These are phyloP conservation scores for Clavulina sp. DNA, from an alignment of 768 basidiomycete genomes.

Conservation along the genomic window DNA sequence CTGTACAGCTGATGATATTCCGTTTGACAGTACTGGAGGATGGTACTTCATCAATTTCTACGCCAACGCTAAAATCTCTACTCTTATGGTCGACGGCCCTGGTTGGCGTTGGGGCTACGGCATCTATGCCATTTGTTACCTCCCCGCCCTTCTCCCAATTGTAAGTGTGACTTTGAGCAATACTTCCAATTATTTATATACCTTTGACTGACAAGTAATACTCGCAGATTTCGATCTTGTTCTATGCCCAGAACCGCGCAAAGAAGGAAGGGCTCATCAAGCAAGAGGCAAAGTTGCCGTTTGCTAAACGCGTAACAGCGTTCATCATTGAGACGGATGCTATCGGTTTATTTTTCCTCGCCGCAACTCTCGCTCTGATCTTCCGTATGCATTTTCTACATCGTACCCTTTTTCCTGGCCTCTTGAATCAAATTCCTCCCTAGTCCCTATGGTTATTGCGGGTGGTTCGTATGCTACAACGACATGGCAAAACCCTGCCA, in stretches of 20 bases:
- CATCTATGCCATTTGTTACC: conserved; percentile 6
- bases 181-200: too few relatives aligned
- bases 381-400: background rate
- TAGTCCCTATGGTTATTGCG: conserved; percentile 1
- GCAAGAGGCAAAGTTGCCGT: too few relatives aligned
- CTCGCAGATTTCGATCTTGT: too few relatives aligned
- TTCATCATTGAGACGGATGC: conserved; percentile 1
- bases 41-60: conserved; percentile 9
- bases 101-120: conserved; percentile 7
- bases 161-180: background rate
- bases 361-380: conserved; percentile 2
- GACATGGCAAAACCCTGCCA: conserved; percentile 3
- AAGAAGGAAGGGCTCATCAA: too few relatives aligned
- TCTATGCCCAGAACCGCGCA: too few relatives aligned
- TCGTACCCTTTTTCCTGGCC: background rate
- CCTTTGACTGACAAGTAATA: too few relatives aligned
- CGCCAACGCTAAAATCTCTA: conserved; percentile 3
- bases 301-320: too few relatives aligned
- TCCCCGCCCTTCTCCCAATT: conserved; percentile 4
- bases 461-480: conserved; percentile 3
- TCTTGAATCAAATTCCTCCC: background rate
- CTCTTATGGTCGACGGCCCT: conserved; percentile 1
- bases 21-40: conserved; percentile 1
- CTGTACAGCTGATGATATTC: background rate
- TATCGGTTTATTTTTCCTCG: conserved; percentile 4